Evolutionary conservation across 2,329 filamentous ascomycete species (phyloP).

Genomic region (Monosporascus sp.): DNA sequence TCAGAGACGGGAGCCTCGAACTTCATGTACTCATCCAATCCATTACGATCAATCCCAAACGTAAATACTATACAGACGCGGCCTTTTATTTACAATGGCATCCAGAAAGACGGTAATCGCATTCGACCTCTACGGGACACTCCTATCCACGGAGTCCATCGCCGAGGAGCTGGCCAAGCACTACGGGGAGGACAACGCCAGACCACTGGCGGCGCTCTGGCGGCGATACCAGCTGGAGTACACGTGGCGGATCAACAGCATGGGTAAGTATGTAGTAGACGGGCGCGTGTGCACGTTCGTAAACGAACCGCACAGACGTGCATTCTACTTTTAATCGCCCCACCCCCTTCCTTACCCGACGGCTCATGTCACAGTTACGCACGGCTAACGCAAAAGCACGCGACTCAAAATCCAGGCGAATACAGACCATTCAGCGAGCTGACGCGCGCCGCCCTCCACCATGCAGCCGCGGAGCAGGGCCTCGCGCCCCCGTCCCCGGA

Average conservation of each 20-base stretch:
- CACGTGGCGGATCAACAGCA: conserved; percentile 70
- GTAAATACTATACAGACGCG: background rate
- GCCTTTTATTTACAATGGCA: conserved; percentile 4
- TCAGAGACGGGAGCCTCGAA: no score
- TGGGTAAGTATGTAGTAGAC: conserved; percentile 48
- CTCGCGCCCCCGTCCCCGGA: conserved; percentile 39
- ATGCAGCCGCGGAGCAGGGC: conserved; percentile 57
- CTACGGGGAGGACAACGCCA: conserved; percentile 54
- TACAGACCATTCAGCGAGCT: conserved; percentile 61
- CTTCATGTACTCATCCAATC: background rate
- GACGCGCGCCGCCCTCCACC: conserved; percentile 56
- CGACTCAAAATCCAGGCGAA: conserved; percentile 36
- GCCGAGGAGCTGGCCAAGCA: conserved; percentile 51
- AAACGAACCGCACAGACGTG: no score
- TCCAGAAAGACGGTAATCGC: conserved; percentile 48
- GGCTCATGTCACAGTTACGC: no score
- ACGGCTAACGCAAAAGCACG: no score
- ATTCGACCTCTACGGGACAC: conserved; percentile 72
- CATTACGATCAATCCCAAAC: background rate
- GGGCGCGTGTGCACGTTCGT: no score
- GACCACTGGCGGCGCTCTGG: conserved; percentile 56
- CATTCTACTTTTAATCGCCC: no score
- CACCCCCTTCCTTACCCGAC: no score
- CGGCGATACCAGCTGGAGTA: conserved; percentile 71
- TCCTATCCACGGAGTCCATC: conserved; percentile 69